Conservation (phyloP, 805 yeast genomes). For the Candida dajiaensis region DNA sequence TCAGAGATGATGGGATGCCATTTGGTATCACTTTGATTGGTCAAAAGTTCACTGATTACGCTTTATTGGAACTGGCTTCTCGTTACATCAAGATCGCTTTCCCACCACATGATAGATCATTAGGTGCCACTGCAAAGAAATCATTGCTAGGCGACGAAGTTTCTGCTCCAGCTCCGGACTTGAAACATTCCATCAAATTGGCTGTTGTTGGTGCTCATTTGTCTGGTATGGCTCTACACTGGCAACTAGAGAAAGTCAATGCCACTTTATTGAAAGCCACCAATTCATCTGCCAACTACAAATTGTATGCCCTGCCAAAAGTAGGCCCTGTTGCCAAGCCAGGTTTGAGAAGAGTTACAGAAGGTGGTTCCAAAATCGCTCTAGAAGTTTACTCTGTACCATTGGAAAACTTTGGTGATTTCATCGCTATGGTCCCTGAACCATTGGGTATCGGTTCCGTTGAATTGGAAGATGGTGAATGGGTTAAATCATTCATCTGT, state of each 20-base stretch:
- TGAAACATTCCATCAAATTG: conserved; percentile 33
- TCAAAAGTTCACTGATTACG: conserved; percentile 79
- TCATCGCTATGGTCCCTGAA: conserved; percentile 84
- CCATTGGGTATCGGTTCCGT: conserved; percentile 95
- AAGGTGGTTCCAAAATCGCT: conserved; percentile 53
- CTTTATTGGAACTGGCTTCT: conserved; percentile 77
- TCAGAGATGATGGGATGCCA: conserved; percentile 82
- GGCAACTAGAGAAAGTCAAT: conserved; percentile 85
- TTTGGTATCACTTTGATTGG: conserved; percentile 86
- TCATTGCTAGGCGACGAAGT: conserved; percentile 37
- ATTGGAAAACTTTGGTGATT: conserved; percentile 67
- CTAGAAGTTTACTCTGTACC: conserved; percentile 87
- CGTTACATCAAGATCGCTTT: conserved; percentile 50
- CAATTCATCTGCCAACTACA: conserved; percentile 65
- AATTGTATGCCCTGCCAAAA: conserved; percentile 76
- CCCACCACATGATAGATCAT: conserved; percentile 41
- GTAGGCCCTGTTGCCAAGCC: conserved; percentile 84
- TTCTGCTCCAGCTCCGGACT: conserved; percentile 38
- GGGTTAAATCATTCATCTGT: conserved; percentile 92
- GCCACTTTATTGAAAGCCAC: conserved; percentile 67
- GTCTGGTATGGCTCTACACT: conserved; percentile 80
- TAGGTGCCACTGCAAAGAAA: conserved; percentile 45
- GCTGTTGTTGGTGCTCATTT: conserved; percentile 98
- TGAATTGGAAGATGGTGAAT: conserved; percentile 71
- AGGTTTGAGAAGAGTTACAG: conserved; percentile 61